Evolutionary conservation across 768 basidiomycete genomes (phyloP), one percentile per base, ranked within the genome.

Genomic region (Exidia glandulosa): DNA sequence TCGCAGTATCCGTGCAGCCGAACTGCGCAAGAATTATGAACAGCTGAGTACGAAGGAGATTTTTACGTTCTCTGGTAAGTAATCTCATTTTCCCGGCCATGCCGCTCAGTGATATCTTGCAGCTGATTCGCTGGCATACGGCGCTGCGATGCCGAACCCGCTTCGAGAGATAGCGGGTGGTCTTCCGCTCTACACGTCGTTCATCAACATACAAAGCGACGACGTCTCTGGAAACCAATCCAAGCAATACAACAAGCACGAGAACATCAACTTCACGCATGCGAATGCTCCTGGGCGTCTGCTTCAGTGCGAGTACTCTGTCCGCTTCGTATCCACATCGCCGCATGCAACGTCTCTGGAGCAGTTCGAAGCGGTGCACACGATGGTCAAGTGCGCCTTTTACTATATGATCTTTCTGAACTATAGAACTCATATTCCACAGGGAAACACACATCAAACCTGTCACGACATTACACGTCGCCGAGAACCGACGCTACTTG

Each of bases 341-440:
- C 70, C 67, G 4, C 60, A 72, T 60, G 75, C 76, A 1, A 61
- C 63, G 7, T 61, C 72, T n/a, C 58, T 69, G 1, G 78, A 79
- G 59, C 76, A 78, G 55, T 73, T 75, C 56, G 63, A 67, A 3
- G 72, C 66, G 0, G 65, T 77, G 10, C 68, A 71, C 48, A 29
- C 66, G 3, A 58, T 66, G 6, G 71, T 76, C n/a, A 5, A 30
- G 29, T 14, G 14, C 32, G n/a, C 31, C 13, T 13, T 29, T 27
- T 7, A 23, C 23, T 16, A 29, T 16, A 19, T 31, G 13, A n/a
- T 23, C 16, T 33, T 50, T 25, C 14, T 60, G 23, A 23, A 31
- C 32, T 56, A 37, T 60, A 57, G 41, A 14, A 56, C n/a, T n/a
- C n/a, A n/a, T n/a, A n/a, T n/a, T 2, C 19, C 12, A 5, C 58